Base-by-base conservation (phyloP, 192 early-diverging fungal genomes). In the Dissophora ornata region DNA sequence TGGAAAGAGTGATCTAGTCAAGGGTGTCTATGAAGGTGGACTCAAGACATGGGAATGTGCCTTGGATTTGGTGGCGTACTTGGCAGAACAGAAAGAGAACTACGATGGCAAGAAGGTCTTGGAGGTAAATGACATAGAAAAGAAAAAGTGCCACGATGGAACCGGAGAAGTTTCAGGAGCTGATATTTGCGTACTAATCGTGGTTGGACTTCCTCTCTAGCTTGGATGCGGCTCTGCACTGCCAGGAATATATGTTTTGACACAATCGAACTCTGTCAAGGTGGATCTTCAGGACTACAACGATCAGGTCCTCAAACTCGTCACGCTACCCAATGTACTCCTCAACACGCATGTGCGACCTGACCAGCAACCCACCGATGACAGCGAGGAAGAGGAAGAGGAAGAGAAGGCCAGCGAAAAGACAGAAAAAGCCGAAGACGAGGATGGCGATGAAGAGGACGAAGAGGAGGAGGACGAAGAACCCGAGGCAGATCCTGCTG, bases 11-110 rank as follows among this genome's bases (percentile, higher is more conserved):
- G 97, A 98, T 79, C 71, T 98, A 5, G 88, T 98, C 34, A 85
- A 87, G 54, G 95, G 95, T 13, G 91, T 94, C 4, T 98, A 98
- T 66, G 97, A 97, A 71, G 97, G 90, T 40, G 97, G 97, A 13
- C 86, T 97, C 57, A 98, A 98, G 80, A 98, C 97, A 0, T 98
- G 97, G 97, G 97, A 98, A 69, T 97, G 96, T 71, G 88, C 93
- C 10, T 59, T 93, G 30, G 97, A 98, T 82, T 80, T 98, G 51
- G 86, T 96, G 19, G 73, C 86, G 47, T 94, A 88, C 61, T 68
- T 95, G 19, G 79, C 86, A 21, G 71, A 79, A 19, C 74, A 86
- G 24, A 67, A 64, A 19, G 58, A 70, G 13, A 45, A 75, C 21
- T 63, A 79, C 41, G 69, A 67, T 25, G 69, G 63, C 44, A 85